Base-by-base conservation (phyloP, 2,329 filamentous ascomycete species). In the Niveomyces coronatus region DNA sequence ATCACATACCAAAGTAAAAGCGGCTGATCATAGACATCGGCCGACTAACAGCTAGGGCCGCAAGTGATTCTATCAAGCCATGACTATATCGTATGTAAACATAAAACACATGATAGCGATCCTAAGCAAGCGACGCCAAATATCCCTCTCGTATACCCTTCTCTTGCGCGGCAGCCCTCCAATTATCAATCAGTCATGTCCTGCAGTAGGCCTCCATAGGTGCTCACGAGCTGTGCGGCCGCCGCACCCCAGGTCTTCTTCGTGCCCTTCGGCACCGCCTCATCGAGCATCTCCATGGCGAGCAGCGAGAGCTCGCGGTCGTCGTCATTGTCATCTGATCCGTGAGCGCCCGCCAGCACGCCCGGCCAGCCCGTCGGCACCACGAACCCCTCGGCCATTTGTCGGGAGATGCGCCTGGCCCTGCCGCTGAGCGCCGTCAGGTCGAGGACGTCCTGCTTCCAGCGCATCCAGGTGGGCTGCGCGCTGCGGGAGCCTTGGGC, bases 211-310 rank as follows among this genome's bases (percentile, higher is more conserved):
- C 41, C 41, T 5, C 47, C 42, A 31, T 60, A 48, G 3, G 47
- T 47, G 27, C 47, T 52, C 24, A 60, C 20, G 9, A 55, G 45
- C 9, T 46, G 44, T 7, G 54, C 50, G 1, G 54, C 56, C 3
- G 47, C 31, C 16, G 43, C 46, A 3, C 59, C 60, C 59, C 58
- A 63, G 2, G 51, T 57, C 13, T 51, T 46, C 9, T 52, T 46
- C 4, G 24, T 37, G 14, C 15, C 39, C 14, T 40, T 42, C 8
- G 48, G 50, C 26, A 48, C 39, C 4, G 45, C 48, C 15, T 50
- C 49, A 3, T 52, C 49, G 20, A 62, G 43, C 26, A 61, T 39
- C 22, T 61, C 57, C 48, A 49, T 51, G 5, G 58, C 60, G 35
- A 62, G 45, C 20, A 47, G 51, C 18, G 59, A 49, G 15, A 58